Evolutionary conservation across 768 basidiomycete species (phyloP).

Genomic region (Galerina sulciceps): DNA sequence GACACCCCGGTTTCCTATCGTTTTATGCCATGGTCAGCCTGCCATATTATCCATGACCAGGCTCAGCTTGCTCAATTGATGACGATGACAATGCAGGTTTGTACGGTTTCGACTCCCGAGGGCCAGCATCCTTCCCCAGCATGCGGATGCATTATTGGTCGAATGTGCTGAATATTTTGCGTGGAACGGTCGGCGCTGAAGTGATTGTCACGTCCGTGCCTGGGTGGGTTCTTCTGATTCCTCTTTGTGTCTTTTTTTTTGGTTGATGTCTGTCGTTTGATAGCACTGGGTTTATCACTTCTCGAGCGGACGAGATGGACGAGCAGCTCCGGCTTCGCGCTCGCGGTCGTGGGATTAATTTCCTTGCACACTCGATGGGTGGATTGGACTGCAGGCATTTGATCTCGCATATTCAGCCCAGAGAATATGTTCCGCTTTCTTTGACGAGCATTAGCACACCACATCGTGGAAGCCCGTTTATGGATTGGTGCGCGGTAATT

Average conservation of each 20-base stretch:
- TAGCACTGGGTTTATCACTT: slow-evolving; percentile 89
- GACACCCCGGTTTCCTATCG: slow-evolving; percentile 86
- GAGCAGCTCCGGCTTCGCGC: slow-evolving; percentile 67
- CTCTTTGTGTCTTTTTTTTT: background rate
- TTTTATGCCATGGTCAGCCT: slow-evolving; percentile 89
- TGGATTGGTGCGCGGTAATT: slow-evolving; percentile 97
- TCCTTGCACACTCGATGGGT: slow-evolving; percentile 98
- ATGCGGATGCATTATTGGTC: slow-evolving; percentile 95
- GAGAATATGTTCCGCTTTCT: slow-evolving; percentile 83
- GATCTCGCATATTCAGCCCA: slow-evolving; percentile 83
- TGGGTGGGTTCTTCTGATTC: slow-evolving; percentile 54
- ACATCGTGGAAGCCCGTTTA: slow-evolving; percentile 95
- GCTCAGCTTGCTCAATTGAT: background rate
- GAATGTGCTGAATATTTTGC: slow-evolving; percentile 79
- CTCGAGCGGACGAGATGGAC: slow-evolving; percentile 79
- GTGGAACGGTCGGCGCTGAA: slow-evolving; percentile 84
- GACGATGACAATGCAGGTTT: slow-evolving; percentile 55
- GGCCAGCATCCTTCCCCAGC: slow-evolving; percentile 80
- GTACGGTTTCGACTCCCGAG: slow-evolving; percentile 93
- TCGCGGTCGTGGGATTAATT: slow-evolving; percentile 82
- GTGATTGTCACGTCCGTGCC: slow-evolving; percentile 97
- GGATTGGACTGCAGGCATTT: slow-evolving; percentile 94
- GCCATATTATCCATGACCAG: background rate
- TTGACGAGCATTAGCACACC: slow-evolving; percentile 92
- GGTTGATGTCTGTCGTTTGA: background rate